These are phyloP conservation scores for Fistulifera solaris DNA, from an alignment of 108 stramenopile species.

Conservation along the genomic window DNA sequence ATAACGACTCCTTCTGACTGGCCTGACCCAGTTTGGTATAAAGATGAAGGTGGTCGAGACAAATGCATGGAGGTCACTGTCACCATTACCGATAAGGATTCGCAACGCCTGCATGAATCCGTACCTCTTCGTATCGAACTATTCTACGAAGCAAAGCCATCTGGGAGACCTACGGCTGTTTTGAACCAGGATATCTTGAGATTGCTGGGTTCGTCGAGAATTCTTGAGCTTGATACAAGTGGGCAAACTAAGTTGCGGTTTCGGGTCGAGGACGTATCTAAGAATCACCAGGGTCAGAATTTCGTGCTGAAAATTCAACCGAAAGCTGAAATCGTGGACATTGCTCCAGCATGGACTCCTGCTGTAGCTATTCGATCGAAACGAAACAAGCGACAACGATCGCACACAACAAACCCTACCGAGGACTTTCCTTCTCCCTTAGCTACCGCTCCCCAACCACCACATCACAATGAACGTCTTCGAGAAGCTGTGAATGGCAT, in stretches of 20 bases:
- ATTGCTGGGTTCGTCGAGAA: slow-evolving; percentile 25
- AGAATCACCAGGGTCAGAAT: slow-evolving; percentile 81
- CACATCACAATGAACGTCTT: slow-evolving; percentile 17
- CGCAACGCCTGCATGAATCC: slow-evolving; percentile 17
- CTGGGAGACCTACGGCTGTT: slow-evolving; percentile 5
- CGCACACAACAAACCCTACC: neutral
- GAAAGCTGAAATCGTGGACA: slow-evolving; percentile 37
- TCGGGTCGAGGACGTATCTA: slow-evolving; percentile 84
- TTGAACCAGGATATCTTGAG: slow-evolving; percentile 72
- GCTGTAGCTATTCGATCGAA: slow-evolving; percentile 77
- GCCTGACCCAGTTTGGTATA: slow-evolving; percentile 69
- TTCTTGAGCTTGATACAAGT: slow-evolving; percentile 22
- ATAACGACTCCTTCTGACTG: slow-evolving; percentile 27
- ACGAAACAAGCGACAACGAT: slow-evolving; percentile 51
- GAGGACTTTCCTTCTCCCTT: neutral
- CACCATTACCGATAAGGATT: slow-evolving; percentile 34
- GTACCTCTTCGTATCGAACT: slow-evolving; percentile 26
- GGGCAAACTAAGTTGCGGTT: slow-evolving; percentile 37
- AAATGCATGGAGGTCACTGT: slow-evolving; percentile 70
- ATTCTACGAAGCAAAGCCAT: slow-evolving; percentile 18
- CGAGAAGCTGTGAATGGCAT: slow-evolving; percentile 37
- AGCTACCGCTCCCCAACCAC: neutral
- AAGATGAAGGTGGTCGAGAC: slow-evolving; percentile 87
- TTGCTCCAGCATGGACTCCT: slow-evolving; percentile 57
- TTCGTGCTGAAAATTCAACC: slow-evolving; percentile 58